Evolutionary conservation across 148 eudicot species (phyloP).

Genomic region (Euryodendron excelsum): DNA sequence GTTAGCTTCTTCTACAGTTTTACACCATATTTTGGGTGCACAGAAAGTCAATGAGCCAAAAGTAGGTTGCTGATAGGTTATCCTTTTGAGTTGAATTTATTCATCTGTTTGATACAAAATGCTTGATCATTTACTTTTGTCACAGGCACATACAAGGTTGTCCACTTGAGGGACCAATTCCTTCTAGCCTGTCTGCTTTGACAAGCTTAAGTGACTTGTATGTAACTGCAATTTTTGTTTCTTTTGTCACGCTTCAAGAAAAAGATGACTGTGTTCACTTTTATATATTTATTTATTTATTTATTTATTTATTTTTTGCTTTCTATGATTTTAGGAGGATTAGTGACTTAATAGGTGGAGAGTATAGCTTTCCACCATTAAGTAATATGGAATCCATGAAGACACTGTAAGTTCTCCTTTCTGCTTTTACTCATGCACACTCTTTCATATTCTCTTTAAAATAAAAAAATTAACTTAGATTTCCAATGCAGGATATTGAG

Average conservation of each 20-base stretch:
- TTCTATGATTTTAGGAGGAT: conserved; percentile 40
- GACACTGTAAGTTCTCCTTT: conserved; percentile 35
- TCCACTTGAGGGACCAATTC: conserved; percentile 58
- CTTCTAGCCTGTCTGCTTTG: conserved; percentile 43
- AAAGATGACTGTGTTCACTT: background rate
- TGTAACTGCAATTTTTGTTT: conserved; percentile 6
- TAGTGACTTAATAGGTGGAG: conserved; percentile 48
- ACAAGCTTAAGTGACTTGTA: conserved; percentile 56
- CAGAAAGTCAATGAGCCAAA: background rate
- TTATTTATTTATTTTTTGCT: background rate
- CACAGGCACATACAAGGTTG: conserved; percentile 60
- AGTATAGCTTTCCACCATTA: conserved; percentile 42
- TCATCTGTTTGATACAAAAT: background rate
- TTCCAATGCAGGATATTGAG: conserved; percentile 39
- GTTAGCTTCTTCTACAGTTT: background rate
- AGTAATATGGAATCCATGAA: conserved; percentile 37
- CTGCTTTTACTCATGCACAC: background rate
- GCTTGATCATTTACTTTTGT: background rate
- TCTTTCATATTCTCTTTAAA: background rate
- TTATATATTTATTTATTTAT: background rate
- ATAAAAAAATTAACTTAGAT: background rate
- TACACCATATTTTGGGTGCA: background rate
- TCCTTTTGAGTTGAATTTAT: background rate
- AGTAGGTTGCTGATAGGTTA: background rate
- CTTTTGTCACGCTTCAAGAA: background rate